A percentile compares a stretch with the other conserved stretches of the same genome.
Evolutionary conservation across 768 basidiomycete species (phyloP).

Genomic region (Omphalotus guepiniiformis): DNA sequence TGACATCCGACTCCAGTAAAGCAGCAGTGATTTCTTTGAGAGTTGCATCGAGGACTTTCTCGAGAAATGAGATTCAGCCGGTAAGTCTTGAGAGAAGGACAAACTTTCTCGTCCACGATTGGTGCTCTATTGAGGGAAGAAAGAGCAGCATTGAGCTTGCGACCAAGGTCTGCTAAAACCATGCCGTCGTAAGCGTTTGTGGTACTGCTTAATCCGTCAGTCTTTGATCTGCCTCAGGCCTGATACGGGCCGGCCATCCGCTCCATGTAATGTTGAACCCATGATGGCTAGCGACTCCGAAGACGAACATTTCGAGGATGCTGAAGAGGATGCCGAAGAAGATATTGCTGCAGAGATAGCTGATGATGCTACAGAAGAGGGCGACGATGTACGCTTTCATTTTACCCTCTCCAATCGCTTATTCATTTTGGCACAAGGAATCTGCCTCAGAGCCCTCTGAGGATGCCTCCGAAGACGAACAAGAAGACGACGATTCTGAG

Average conservation of each 20-base stretch:
- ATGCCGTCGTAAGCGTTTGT: constrained; percentile 41
- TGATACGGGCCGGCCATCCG: neutral
- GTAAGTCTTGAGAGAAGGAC: constrained; percentile 12
- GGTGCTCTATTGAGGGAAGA: constrained; percentile 83
- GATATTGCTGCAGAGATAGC: constrained; percentile 49
- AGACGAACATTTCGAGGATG: constrained; percentile 54
- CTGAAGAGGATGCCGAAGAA: constrained; percentile 52
- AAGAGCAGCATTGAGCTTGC: constrained; percentile 90
- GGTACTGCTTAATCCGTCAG: neutral
- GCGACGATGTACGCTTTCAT: constrained; percentile 56
- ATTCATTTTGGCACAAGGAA: constrained; percentile 33
- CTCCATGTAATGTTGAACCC: constrained; percentile 8
- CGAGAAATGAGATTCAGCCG: neutral
- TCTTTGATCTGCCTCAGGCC: neutral
- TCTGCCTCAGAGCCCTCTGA: constrained; percentile 41
- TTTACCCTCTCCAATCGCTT: neutral
- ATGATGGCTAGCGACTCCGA: constrained; percentile 62
- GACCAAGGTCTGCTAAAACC: constrained; percentile 95
- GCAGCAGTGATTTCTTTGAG: constrained; percentile 96
- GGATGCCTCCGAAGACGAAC: constrained; percentile 30
- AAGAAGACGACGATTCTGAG: constrained; percentile 50
- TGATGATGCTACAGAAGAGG: constrained; percentile 64
- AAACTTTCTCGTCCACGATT: constrained; percentile 88
- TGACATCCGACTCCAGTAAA: constrained; percentile 94
- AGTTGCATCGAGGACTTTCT: constrained; percentile 85